Conservation (phyloP, 768 basidiomycete genomes). For the Calocera cornea region DNA sequence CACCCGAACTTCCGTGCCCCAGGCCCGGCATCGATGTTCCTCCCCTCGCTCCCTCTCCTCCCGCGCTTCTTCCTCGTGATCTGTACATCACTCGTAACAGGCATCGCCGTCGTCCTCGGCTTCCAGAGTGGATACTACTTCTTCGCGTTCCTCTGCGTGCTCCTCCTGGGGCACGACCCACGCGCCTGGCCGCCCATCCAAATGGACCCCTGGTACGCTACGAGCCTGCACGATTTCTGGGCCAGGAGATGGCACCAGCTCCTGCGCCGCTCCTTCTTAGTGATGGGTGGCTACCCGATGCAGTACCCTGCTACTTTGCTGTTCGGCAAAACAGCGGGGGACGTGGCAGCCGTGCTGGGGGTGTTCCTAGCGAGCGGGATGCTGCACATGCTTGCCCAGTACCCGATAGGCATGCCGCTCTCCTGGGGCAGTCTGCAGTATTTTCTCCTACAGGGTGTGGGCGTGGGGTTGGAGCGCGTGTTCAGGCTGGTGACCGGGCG, state of each 20-base stretch:
- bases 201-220: conserved; percentile 52
- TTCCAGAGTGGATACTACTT: conserved; percentile 55
- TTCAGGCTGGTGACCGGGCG: conserved; percentile 46
- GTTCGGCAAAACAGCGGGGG: conserved; percentile 37
- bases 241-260: conserved; percentile 65
- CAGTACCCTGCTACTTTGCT: conserved; percentile 3
- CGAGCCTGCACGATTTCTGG: conserved; percentile 65
- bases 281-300: conserved; percentile 57
- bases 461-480: conserved; percentile 47
- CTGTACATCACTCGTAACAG: conserved; percentile 44
- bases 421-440: conserved; percentile 45
- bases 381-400: conserved; percentile 57
- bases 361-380: conserved; percentile 64
- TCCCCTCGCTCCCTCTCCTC: conserved; percentile 34
- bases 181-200: conserved; percentile 57
- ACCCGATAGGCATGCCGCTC: conserved; percentile 40
- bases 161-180: conserved; percentile 31
- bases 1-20: conserved; percentile 54
- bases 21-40: conserved; percentile 57
- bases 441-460: conserved; percentile 50
- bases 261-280: conserved; percentile 54
- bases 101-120: conserved; percentile 46
- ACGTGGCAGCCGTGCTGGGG: conserved; percentile 53
- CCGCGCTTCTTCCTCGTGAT: conserved; percentile 46
- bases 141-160: conserved; percentile 47